These are phyloP conservation scores for Irpex sp. DNA, from an alignment of 1,284 basidiomycete species.

Conservation along the genomic window DNA sequence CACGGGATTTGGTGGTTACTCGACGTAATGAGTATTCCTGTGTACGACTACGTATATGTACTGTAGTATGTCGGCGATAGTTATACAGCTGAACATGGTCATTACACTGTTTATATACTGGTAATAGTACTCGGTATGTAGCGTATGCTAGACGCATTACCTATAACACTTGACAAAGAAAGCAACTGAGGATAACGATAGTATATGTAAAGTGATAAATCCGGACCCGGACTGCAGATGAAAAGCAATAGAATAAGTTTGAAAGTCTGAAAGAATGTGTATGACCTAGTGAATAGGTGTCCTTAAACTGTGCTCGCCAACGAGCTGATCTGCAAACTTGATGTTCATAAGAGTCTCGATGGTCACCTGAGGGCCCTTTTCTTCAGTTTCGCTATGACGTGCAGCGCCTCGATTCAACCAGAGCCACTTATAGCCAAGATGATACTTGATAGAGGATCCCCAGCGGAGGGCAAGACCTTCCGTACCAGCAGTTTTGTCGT, in stretches of 20 bases:
- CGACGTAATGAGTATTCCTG: no score
- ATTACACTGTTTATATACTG: background rate
- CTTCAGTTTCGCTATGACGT: background rate
- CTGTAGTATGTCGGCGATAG: no score
- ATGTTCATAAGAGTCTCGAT: conserved; percentile 22
- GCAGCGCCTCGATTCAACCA: conserved; percentile 36
- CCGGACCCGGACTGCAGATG: no score
- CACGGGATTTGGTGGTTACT: no score
- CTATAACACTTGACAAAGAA: no score
- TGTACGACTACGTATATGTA: no score
- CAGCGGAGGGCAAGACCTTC: conserved; percentile 34
- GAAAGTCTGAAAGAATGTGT: background rate
- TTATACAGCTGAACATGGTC: no score
- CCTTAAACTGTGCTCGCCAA: background rate
- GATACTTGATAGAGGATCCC: conserved; percentile 37
- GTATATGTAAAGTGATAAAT: background rate
- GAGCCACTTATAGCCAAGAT: conserved; percentile 44
- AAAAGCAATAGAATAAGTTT: no score
- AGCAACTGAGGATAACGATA: no score
- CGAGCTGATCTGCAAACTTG: conserved; percentile 22
- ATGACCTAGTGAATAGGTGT: background rate
- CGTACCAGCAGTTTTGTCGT: conserved; percentile 4
- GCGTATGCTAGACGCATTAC: background rate
- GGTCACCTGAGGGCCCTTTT: conserved; percentile 7
- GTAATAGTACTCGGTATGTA: background rate